Conservation (phyloP, 148 eudicot genomes). For the Rhododendron griersonianum region DNA sequence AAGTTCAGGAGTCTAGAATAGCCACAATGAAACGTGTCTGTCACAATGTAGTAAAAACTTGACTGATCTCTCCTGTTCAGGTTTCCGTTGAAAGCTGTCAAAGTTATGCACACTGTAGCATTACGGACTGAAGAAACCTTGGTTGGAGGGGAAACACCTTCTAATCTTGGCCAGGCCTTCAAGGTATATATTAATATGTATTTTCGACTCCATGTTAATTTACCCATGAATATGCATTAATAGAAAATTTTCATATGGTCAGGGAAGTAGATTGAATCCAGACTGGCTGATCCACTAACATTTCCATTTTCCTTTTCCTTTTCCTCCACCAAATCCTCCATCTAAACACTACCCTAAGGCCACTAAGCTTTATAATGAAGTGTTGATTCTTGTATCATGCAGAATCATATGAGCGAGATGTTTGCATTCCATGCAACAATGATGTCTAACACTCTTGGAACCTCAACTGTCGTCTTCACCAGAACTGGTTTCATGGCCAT, state of each 20-base stretch:
- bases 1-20: not conserved
- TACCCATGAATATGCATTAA: not conserved
- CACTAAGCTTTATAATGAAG: not conserved
- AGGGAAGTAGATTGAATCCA: not conserved
- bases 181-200: constrained; percentile 41
- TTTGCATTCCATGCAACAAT: constrained; percentile 96
- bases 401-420: constrained; percentile 99
- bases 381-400: constrained; percentile 27
- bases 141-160: constrained; percentile 44
- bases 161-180: constrained; percentile 67
- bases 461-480: constrained; percentile 94
- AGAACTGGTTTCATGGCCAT: constrained; percentile 93
- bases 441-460: constrained; percentile 97
- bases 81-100: constrained; percentile 96
- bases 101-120: constrained; percentile 96
- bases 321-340: not conserved
- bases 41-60: not conserved
- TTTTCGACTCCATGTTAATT: not conserved
- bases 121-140: constrained; percentile 90
- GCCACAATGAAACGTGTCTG: not conserved
- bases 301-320: not conserved
- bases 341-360: not conserved
- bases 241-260: not conserved
- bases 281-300: not conserved
- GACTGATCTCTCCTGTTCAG: constrained; percentile 33